Conservation (phyloP, 768 basidiomycete genomes). For the Auriscalpium microsporum region DNA sequence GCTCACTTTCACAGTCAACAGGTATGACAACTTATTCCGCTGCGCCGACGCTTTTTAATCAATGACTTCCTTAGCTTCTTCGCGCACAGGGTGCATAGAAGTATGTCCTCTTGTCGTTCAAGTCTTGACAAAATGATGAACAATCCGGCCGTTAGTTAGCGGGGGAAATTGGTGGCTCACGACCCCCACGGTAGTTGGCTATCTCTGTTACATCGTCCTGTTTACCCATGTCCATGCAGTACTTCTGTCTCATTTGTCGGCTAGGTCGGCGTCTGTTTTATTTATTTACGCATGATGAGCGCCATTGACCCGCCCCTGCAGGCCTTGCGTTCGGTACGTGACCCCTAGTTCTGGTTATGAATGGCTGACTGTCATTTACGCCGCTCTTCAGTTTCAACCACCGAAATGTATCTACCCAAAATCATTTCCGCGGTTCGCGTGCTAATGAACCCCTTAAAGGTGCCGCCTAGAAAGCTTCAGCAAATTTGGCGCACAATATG, state of each 20-base stretch:
- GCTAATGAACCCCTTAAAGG: neutral
- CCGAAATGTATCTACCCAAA: neutral
- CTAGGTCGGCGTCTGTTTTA: neutral
- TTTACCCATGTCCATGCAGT: too few relatives aligned
- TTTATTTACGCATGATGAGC: too few relatives aligned
- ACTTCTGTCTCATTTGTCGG: neutral
- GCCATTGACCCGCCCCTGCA: neutral
- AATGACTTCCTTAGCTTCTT: constrained; percentile 1
- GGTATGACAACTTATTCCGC: neutral
- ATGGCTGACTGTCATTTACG: neutral
- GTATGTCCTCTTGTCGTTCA: neutral
- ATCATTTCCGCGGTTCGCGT: neutral
- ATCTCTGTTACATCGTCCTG: neutral
- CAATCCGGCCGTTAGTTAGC: constrained; percentile 5
- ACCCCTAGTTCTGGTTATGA: neutral
- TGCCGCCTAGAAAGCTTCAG: neutral
- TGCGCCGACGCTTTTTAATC: neutral
- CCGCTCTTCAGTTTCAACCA: neutral
- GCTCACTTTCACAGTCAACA: constrained; percentile 5
- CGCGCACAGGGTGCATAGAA: constrained; percentile 5
- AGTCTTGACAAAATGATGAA: neutral
- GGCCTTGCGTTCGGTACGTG: neutral
- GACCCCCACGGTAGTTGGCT: neutral
- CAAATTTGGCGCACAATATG: neutral
- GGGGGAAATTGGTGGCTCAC: constrained; percentile 8